Evolutionary conservation across 257 asterid species (phyloP).

Genomic region (Salvia splendens): DNA sequence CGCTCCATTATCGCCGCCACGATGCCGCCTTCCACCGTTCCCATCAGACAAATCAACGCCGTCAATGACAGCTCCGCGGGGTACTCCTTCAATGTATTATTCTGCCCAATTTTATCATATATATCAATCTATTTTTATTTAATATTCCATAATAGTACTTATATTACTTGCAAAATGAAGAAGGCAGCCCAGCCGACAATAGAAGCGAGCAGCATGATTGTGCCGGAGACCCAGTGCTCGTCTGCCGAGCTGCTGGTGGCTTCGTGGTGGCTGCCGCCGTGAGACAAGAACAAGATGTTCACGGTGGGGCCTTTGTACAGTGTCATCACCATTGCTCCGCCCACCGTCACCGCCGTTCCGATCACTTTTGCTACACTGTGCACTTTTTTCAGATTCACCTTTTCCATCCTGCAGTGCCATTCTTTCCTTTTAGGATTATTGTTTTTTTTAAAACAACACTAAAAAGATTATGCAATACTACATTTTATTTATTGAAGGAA

Average conservation of each 20-base stretch:
- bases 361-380: conserved; percentile 62
- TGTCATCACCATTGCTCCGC: conserved; percentile 81
- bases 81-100: conserved; percentile 69
- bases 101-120: conserved; percentile 38
- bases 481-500: too few relatives aligned
- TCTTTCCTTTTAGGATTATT: neutral
- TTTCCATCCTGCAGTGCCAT: conserved; percentile 43
- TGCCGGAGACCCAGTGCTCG: conserved; percentile 83
- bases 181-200: conserved; percentile 87
- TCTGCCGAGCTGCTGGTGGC: conserved; percentile 35
- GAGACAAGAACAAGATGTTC: conserved; percentile 45
- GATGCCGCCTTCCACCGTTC: conserved; percentile 60
- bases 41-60: conserved; percentile 61
- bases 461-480: too few relatives aligned
- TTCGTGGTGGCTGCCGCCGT: conserved; percentile 34
- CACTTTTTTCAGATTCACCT: conserved; percentile 49
- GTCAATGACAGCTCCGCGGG: conserved; percentile 81
- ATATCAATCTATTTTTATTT: too few relatives aligned
- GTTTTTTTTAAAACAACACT: neutral
- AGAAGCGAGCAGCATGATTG: conserved; percentile 57
- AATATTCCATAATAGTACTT: neutral
- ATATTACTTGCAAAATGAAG: conserved; percentile 75
- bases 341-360: conserved; percentile 69
- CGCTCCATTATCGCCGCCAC: conserved; percentile 72
- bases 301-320: conserved; percentile 76